Evolutionary conservation across 2,329 filamentous ascomycete species (phyloP), one percentile per base, ranked within the genome.

Genomic region (Fusarium sp.): DNA sequence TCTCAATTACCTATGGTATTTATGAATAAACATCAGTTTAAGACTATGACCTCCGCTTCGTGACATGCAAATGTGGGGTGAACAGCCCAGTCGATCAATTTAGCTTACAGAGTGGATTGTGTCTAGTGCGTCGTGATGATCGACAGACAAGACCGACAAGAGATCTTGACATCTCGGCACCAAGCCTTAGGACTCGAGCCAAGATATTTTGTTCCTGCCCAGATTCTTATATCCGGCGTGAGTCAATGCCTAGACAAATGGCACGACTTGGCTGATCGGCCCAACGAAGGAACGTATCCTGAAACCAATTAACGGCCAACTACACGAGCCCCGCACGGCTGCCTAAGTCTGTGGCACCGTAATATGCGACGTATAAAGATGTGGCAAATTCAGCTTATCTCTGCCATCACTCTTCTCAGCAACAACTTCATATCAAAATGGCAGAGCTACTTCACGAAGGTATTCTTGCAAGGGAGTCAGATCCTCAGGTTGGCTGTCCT

Each of bases 401-500:
- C 17, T 11, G 5, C n/a, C 17, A 20, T 8, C 17, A 31, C 36
- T 39, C 40, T 15, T 42, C 1, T 42, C 28, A 28, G 13, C 20
- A 49, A 10, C 24, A 26, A 17, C 31, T 39, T 38, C 24, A n/a
- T 34, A 20, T 8, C 31, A 43, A 52, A 31, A 67, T 61, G 57
- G 1, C 36, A 11, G 17, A 15, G 4, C 6, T 18, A 13, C 17
- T 58, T 2, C 60, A 61, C 8, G 54, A 63, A 13, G 28, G 14
- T 2, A 43, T 65, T 0, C 38, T 65, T 5, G 24, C 36, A 6
- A 39, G 60, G 9, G 0, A 14, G 0, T 31, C 24, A 3, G 3
- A 28, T 4, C 33, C 66, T 0, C 76, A 77, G n/a, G 7, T 18
- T 3, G 10, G 56, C 1, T 76, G 61, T 15, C 76, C 69, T 2